These are phyloP conservation scores for Anisogramma anomala DNA, from an alignment of 2,329 filamentous ascomycete genomes.

Conservation along the genomic window DNA sequence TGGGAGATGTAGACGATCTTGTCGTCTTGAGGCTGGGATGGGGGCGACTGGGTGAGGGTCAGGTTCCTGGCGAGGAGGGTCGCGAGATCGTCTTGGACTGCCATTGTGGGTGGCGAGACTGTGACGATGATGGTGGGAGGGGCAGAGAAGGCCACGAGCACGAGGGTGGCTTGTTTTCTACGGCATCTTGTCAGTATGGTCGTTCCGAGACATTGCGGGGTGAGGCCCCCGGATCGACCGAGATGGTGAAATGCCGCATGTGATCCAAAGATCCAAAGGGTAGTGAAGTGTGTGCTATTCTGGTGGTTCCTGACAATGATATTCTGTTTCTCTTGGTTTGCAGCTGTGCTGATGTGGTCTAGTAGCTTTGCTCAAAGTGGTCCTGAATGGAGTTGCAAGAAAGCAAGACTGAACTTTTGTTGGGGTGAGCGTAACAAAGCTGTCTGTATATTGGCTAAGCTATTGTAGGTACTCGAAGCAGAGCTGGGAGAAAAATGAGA, in stretches of 20 bases:
- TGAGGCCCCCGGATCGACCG: not conserved
- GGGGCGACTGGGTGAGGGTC: constrained; percentile 38
- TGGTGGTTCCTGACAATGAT: constrained; percentile 12
- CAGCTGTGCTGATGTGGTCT: no score
- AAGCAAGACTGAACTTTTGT: constrained; percentile 6
- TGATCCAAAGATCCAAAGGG: constrained; percentile 21
- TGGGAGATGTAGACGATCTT: constrained; percentile 63
- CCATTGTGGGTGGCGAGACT: constrained; percentile 33
- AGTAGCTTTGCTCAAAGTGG: constrained; percentile 4
- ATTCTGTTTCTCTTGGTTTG: not conserved
- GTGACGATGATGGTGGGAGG: constrained; percentile 26
- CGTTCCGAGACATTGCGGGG: not conserved
- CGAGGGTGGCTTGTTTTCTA: not conserved
- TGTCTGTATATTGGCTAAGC: constrained; percentile 41
- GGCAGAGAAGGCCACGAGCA: no score
- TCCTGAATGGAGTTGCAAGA: constrained; percentile 3
- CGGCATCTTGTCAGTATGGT: not conserved
- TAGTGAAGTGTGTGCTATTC: not conserved
- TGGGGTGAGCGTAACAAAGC: constrained; percentile 23
- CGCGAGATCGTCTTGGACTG: constrained; percentile 72
- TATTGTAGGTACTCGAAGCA: constrained; percentile 35
- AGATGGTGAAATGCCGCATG: not conserved
- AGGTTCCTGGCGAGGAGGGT: constrained; percentile 67
- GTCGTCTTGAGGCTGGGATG: constrained; percentile 19
- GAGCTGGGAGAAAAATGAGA: constrained; percentile 2